Base-by-base conservation (phyloP, 306 rosid genomes). In the Sindora glabra region DNA sequence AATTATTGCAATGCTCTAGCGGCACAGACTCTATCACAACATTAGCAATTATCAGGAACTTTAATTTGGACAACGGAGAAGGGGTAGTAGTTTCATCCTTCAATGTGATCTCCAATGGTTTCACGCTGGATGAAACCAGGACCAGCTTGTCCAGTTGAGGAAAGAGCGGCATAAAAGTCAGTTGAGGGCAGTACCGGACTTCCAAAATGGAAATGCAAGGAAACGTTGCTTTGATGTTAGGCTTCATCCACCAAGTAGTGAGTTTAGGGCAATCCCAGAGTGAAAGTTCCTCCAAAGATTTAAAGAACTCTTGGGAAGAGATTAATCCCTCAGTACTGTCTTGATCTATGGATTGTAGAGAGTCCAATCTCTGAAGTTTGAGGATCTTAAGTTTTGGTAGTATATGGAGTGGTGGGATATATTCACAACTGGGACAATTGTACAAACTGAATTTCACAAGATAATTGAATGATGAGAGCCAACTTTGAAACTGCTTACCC, bases 121-220 rank as follows among this genome's bases (percentile, higher is more conserved):
- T 17, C 11, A 21, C 15, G 8, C 64, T 45, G 0, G 68, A 46
- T 3, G 5, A 18, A 1, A 0, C 41, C 7, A 61, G 13, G 3
- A 1, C 1, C 0, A 50, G 21, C 0, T 2, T 2, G 4, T 51
- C 33, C 0, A 71, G 62, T 19, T 8, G 1, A 4, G 67, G 66
- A 41, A 8, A 70, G 1, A 54, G 48, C 0, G 77, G 81, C 72
- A 71, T 40, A 38, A 47, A 48, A 18, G 14, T 7, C 23, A 76
- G 18, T 1, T 2, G 0, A 9, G 63, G 81, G 12, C 81, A 71
- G 21, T 27, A 14, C 1, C 2, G 0, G 1, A 71, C 11, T 1
- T 14, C 3, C 19, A 71, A 60, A 1, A 5, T 32, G 4, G 62
- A 64, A 17, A 72, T 44, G 33, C 24, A 19, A 14, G 10, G 8